Base-by-base conservation (phyloP, 129 eudicot genomes). In the Oenanthe sinensis region DNA sequence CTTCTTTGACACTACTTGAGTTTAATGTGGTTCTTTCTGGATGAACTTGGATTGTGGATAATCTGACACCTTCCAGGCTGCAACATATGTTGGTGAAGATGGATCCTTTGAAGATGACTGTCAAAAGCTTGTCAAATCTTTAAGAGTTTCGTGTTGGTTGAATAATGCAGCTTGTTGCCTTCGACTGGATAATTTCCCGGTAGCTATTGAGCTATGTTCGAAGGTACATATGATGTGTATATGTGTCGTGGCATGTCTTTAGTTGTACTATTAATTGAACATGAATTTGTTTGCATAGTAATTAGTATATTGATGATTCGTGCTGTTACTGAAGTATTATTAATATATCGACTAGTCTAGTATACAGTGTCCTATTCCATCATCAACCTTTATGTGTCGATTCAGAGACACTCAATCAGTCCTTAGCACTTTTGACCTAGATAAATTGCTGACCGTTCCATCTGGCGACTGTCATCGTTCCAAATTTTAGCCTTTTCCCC, bases 111-210 rank as follows among this genome's bases (percentile, higher is more conserved):
- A 77, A 45, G 93, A 88, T 76, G 86, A 85, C 54, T 85, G 83
- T 72, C 74, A 81, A 47, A 89, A 87, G 72, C 73, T 80, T 60
- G 86, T 86, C 58, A 87, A 89, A 78, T 60, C 89, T 17, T 82
- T 90, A 81, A 85, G 88, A 82, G 84, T 88, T 33, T 83, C 88
- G 8, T 91, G 97, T 79, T 88, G 93, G 93, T 84, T 87, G 81
- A 91, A 91, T 71, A 75, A 82, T 85, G 92, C 96, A 44, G 96
- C 96, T 80, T 88, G 90, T 75, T 76, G 88, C 80, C 86, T 88
- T 36, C 86, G 88, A 81, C 81, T 82, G 49, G 83, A 86, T 24
- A 76, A 90, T 52, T 85, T 60, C 84, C 80, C 80, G 49, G 87
- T 82, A 78, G 92, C 88, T 68, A 83, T 85, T 40, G 82, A 70